phyloP scores from a whole-genome alignment of 2,329 filamentous ascomycete genomes.

The Colletotrichum lini region DNA sequence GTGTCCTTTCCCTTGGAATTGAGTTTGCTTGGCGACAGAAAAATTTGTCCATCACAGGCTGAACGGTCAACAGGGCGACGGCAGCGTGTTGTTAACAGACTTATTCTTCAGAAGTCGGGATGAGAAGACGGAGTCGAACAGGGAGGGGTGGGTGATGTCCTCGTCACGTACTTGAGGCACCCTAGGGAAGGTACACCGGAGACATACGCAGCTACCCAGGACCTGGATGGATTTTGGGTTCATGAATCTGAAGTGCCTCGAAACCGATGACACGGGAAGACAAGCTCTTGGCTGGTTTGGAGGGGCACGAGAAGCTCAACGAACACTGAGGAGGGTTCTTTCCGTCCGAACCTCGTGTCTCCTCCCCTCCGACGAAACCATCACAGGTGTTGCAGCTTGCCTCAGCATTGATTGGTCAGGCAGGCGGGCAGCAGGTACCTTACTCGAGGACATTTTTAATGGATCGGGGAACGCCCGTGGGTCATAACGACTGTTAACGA shows the following conservation, averaged over 20 bases:
- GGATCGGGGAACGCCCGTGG: conserved; percentile 10
- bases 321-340: not conserved
- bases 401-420: conserved; percentile 3
- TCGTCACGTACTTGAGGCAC: not conserved
- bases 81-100: not conserved
- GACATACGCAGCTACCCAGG: not conserved
- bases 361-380: conserved; percentile 18
- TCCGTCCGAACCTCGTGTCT: conserved; percentile 30
- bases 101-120: not conserved
- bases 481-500: not conserved
- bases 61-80: conserved; percentile 14
- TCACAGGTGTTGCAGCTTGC: conserved; percentile 17
- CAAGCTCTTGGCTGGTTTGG: not conserved
- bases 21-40: conserved; percentile 24
- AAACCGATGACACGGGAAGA: conserved; percentile 29
- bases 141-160: no score
- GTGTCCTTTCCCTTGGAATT: conserved; percentile 15
- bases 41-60: not conserved
- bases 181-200: not conserved
- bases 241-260: conserved; percentile 14
- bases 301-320: conserved; percentile 3
- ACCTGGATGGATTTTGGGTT: not conserved
- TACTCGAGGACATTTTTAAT: conserved; percentile 27
- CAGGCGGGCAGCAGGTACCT: not conserved
- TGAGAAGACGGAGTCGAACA: no score